These are phyloP conservation scores for Sporopachydermia lactativora DNA, from an alignment of 805 yeast species.

Conservation along the genomic window DNA sequence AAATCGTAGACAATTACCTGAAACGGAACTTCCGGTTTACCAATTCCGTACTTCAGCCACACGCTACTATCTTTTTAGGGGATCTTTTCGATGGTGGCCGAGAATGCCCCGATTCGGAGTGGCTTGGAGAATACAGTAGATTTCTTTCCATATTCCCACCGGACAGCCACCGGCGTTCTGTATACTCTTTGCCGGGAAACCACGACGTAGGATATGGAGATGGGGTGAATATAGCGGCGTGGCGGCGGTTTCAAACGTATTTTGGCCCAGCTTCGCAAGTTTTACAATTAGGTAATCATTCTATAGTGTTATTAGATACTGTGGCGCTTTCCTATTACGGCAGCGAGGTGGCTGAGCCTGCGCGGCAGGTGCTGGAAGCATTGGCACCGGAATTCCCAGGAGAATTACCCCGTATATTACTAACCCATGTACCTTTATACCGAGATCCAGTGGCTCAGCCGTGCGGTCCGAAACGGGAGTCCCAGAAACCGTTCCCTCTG, in stretches of 20 bases:
- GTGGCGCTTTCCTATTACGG: constrained; percentile 61
- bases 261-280: constrained; percentile 59
- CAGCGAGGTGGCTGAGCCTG: constrained; percentile 28
- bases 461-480: constrained; percentile 75
- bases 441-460: constrained; percentile 43
- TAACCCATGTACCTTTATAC: constrained; percentile 82
- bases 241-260: constrained; percentile 47
- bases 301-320: constrained; percentile 66
- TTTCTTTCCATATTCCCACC: constrained; percentile 55
- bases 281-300: constrained; percentile 49
- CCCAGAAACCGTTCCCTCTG: constrained; percentile 48
- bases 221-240: constrained; percentile 40
- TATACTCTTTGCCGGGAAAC: constrained; percentile 66
- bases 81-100: constrained; percentile 72
- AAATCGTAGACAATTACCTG: constrained; percentile 60
- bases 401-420: constrained; percentile 45
- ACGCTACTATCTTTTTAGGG: constrained; percentile 54
- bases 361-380: constrained; percentile 37
- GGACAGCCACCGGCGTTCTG: constrained; percentile 28
- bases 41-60: constrained; percentile 41
- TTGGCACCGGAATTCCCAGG: constrained; percentile 15
- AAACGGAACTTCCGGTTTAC: constrained; percentile 42
- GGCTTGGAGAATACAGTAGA: constrained; percentile 60
- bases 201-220: constrained; percentile 94
- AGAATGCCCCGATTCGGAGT: constrained; percentile 54